Conservation (phyloP, 2,329 filamentous ascomycete genomes). For the Didymella keratinophila region DNA sequence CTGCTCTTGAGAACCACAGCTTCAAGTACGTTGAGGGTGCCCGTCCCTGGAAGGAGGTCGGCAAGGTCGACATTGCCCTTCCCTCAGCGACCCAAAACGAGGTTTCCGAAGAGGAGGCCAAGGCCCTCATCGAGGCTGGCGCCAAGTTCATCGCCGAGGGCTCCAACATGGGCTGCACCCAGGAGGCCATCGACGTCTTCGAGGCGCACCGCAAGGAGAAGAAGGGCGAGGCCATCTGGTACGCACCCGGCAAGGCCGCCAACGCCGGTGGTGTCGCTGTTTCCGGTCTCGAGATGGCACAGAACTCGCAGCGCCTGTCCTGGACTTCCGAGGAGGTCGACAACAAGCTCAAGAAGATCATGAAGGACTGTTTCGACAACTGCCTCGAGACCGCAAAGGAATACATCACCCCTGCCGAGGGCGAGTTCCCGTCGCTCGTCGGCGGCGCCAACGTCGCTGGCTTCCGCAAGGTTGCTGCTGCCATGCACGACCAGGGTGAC, state of each 20-base stretch:
- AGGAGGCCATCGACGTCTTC: conserved; percentile 92
- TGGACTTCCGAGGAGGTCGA: conserved; percentile 95
- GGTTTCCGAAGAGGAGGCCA: conserved; percentile 88
- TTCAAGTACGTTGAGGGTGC: conserved; percentile 89
- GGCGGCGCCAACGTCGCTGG: conserved; percentile 97
- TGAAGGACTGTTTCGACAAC: conserved; percentile 92
- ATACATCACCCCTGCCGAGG: conserved; percentile 80
- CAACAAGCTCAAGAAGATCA: conserved; percentile 87
- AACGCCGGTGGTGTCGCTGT: conserved; percentile 98
- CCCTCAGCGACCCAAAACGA: conserved; percentile 98
- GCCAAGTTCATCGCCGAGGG: conserved; percentile 91
- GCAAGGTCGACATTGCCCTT: conserved; percentile 87
- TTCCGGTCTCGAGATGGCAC: conserved; percentile 97
- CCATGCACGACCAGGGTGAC: conserved; percentile 96
- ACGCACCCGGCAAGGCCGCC: conserved; percentile 92
- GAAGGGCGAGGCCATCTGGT: conserved; percentile 84
- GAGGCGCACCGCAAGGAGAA: conserved; percentile 76
- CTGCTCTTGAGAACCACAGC: conserved; percentile 71
- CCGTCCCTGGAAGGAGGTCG: conserved; percentile 90
- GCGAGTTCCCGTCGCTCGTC: conserved; percentile 87
- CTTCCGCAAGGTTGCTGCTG: conserved; percentile 92
- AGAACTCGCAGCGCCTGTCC: conserved; percentile 86
- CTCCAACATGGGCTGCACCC: conserved; percentile 98
- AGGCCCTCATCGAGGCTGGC: conserved; percentile 78
- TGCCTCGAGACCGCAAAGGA: conserved; percentile 88